phyloP scores from a whole-genome alignment of 768 basidiomycete genomes.

The Serendipita vermifera region DNA sequence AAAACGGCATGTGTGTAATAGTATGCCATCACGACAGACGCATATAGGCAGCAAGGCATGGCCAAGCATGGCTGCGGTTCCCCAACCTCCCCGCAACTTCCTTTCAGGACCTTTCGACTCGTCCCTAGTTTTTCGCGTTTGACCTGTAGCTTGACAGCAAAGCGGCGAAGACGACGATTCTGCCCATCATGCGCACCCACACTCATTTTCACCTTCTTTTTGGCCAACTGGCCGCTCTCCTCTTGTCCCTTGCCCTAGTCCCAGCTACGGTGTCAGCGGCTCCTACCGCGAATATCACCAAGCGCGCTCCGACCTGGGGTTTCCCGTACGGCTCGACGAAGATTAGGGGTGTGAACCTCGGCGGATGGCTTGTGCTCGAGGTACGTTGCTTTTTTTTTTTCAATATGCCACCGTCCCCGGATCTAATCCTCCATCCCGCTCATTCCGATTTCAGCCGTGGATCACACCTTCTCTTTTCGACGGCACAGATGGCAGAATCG shows the following conservation, averaged over 20 bases:
- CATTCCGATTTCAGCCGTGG: constrained; percentile 38
- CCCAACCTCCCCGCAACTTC: too few relatives aligned
- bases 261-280: not conserved
- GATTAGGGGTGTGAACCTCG: constrained; percentile 75
- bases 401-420: not conserved
- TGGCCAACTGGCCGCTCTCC: not conserved
- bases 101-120: too few relatives aligned
- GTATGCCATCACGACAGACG: too few relatives aligned
- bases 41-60: too few relatives aligned
- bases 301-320: constrained; percentile 31
- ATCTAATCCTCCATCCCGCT: constrained; percentile 7
- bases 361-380: constrained; percentile 49
- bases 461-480: constrained; percentile 68
- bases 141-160: too few relatives aligned
- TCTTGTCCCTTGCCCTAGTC: too few relatives aligned
- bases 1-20: too few relatives aligned
- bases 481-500: constrained; percentile 28
- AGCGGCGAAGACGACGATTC: not conserved
- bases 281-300: not conserved
- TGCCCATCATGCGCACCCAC: not conserved
- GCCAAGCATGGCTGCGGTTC: not conserved
- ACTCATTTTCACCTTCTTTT: not conserved
- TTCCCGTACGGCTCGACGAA: constrained; percentile 64
- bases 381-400: constrained; percentile 22
- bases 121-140: too few relatives aligned